Conservation (phyloP, 768 basidiomycete genomes). For the Astraeus odoratus region DNA sequence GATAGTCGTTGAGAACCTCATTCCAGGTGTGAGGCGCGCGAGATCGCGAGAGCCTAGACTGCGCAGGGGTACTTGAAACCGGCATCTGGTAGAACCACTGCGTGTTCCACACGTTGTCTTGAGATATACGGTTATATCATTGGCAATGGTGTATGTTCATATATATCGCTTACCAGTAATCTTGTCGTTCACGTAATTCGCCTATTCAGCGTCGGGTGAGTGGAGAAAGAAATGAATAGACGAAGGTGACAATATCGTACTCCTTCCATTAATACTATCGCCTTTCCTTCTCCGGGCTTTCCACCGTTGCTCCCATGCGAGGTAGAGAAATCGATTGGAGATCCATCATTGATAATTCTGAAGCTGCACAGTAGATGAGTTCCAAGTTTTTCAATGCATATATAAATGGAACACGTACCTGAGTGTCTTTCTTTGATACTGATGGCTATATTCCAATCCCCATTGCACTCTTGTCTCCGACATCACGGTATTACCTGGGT, state of each 20-base stretch:
- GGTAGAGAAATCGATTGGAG: not conserved
- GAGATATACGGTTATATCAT: not conserved
- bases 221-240: not conserved
- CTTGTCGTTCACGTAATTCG: not conserved
- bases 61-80: not conserved
- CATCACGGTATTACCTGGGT: not conserved
- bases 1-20: not conserved
- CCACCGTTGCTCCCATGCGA: not conserved
- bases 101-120: not conserved
- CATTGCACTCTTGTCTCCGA: not conserved
- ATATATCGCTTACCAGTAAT: not conserved
- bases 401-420: not conserved
- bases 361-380: not conserved
- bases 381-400: not conserved
- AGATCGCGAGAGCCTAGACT: not conserved
- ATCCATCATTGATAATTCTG: not conserved
- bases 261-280: not conserved
- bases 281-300: not conserved
- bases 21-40: not conserved
- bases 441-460: not conserved
- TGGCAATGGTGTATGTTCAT: not conserved
- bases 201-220: too few relatives aligned
- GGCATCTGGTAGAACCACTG: not conserved
- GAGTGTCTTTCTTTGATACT: not conserved
- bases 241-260: not conserved